Base-by-base conservation (phyloP, 257 asterid genomes). In the Coffea canephora region DNA sequence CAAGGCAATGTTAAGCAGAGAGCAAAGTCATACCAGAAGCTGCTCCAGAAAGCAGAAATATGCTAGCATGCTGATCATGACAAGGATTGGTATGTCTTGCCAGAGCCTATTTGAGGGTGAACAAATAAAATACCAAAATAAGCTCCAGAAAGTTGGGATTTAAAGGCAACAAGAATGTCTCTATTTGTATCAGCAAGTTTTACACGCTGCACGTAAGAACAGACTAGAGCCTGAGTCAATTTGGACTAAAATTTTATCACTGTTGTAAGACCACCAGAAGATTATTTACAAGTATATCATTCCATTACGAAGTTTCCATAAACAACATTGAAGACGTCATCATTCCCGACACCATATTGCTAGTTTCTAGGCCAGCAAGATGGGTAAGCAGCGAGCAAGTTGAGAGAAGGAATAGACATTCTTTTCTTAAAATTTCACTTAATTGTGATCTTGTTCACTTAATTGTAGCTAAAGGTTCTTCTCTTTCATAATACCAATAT, bases 11-110 rank as follows among this genome's bases (percentile, higher is more conserved):
- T 68, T 39, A 27, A 46, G 74, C 71, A 70, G 82, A 79, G 43
- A 74, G 75, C 79, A 85, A 75, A 67, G 43, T 78, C 79, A 25
- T 88, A 95, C 99, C 98, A 95, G 90, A 83, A 95, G 99, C 89
- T 95, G 99, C 93, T 95, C 99, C 81, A 95, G 91, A 85, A 95
- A 91, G 88, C 98, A 93, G 87, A 95, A 95, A 87, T 95, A 95
- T 69, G 97, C 98, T 65, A 95, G 99, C 92, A 93, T 88, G 91
- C 99, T 95, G 92, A 95, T 93, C 96, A 95, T 91, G 84, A 95
- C 92, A 78, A 95, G 99, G 86, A 95, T 92, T 61, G 98, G 98
- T 69, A 92, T 92, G 82, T 93, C 98, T 86, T 93, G 97, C 98
- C 97, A 95, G 55, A 95, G 93, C 90, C 99, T 95, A 87, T 73